Conservation (phyloP, 805 yeast genomes). For the Candida ovalis region DNA sequence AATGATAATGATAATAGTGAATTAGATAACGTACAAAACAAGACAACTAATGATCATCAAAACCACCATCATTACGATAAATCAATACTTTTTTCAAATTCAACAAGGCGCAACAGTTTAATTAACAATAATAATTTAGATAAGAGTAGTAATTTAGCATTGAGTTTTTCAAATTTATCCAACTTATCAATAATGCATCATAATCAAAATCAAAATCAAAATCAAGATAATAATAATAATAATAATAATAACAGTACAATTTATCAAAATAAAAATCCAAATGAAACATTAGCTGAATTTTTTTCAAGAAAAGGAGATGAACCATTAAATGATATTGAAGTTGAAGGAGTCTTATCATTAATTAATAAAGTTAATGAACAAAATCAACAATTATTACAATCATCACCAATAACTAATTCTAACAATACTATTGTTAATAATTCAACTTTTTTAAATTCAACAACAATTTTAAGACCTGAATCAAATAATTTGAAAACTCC, state of each 20-base stretch:
- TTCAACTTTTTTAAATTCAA: conserved; percentile 13
- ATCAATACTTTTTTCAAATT: background rate
- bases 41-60: too few relatives aligned
- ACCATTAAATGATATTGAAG: conserved; percentile 71
- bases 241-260: conserved; percentile 6
- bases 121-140: too few relatives aligned
- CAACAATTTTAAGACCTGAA: conserved; percentile 22
- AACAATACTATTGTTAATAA: too few relatives aligned
- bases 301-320: conserved; percentile 69
- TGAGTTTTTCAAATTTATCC: conserved; percentile 21
- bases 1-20: background rate
- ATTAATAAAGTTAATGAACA: conserved; percentile 37
- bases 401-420: conserved; percentile 1
- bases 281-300: conserved; percentile 62
- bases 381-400: conserved; percentile 10
- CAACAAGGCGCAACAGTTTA: too few relatives aligned
- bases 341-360: conserved; percentile 74
- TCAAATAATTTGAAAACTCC: conserved; percentile 19
- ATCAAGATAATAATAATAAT: too few relatives aligned
- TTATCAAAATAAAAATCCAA: conserved; percentile 40
- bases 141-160: conserved; percentile 13
- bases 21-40: background rate
- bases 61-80: background rate
- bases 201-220: conserved; percentile 43
- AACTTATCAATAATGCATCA: conserved; percentile 15